Evolutionary conservation across 805 yeast genomes (phyloP).

Genomic region (Ogataea corticis): DNA sequence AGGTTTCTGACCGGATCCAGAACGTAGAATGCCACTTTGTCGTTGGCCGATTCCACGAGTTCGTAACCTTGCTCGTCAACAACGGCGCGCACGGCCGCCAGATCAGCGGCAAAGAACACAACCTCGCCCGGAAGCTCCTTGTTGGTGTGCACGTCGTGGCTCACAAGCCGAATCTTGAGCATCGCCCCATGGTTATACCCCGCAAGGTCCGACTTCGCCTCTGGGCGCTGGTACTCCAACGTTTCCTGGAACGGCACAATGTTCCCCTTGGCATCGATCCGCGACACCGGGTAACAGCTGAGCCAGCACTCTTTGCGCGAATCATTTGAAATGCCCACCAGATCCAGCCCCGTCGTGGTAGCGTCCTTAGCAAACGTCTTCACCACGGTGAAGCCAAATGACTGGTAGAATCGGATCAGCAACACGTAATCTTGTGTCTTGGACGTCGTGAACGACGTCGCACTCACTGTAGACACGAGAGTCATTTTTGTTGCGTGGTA

Average conservation of each 20-base stretch:
- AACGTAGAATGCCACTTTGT: constrained; percentile 35
- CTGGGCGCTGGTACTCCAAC: constrained; percentile 27
- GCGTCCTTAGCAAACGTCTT: constrained; percentile 60
- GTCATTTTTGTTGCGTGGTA: background rate
- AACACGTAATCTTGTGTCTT: constrained; percentile 46
- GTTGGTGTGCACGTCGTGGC: constrained; percentile 37
- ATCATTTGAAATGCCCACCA: constrained; percentile 61
- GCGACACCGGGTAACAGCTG: constrained; percentile 57
- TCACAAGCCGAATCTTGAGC: constrained; percentile 46
- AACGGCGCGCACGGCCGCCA: constrained; percentile 29
- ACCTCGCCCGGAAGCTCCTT: constrained; percentile 37
- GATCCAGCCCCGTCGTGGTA: constrained; percentile 33
- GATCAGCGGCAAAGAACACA: constrained; percentile 42
- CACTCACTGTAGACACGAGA: constrained; percentile 40
- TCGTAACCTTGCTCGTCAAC: constrained; percentile 21
- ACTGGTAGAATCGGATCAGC: constrained; percentile 56
- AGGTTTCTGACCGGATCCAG: constrained; percentile 67
- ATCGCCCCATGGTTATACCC: constrained; percentile 42
- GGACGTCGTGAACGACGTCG: constrained; percentile 60
- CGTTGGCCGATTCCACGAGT: constrained; percentile 17
- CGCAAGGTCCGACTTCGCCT: constrained; percentile 8
- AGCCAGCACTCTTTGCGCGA: constrained; percentile 74
- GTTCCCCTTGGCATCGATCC: constrained; percentile 18
- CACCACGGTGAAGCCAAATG: constrained; percentile 60
- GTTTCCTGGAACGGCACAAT: constrained; percentile 41